Conservation (phyloP, 495 filamentous ascomycete genomes). For the Neurospora sublineolata region DNA sequence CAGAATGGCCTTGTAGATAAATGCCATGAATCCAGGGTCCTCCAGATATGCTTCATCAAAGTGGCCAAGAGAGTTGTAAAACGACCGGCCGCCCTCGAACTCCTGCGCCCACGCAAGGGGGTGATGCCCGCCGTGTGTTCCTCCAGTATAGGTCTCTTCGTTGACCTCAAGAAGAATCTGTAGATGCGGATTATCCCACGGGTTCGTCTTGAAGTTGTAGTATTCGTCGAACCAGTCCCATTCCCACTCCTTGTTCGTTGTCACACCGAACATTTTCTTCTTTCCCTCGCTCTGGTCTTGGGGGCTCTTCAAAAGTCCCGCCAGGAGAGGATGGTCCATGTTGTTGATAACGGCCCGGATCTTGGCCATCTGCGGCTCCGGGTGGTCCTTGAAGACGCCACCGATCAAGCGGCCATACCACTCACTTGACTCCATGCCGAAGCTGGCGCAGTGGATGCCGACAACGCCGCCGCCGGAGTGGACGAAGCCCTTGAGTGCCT, state of each 20-base stretch:
- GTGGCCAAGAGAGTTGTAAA: slow-evolving; percentile 30
- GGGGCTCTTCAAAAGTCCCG: slow-evolving; percentile 2
- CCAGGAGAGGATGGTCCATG: slow-evolving; percentile 15
- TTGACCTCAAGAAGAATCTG: slow-evolving; percentile 21
- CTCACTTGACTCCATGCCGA: slow-evolving; percentile 13
- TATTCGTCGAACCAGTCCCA: slow-evolving; percentile 30
- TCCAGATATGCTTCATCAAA: slow-evolving; percentile 26
- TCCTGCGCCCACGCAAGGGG: slow-evolving; percentile 27
- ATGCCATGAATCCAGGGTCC: slow-evolving; percentile 22
- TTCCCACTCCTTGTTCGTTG: background rate
- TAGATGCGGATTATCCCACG: slow-evolving; percentile 7
- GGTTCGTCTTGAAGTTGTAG: slow-evolving; percentile 28
- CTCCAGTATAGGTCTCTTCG: slow-evolving; percentile 21
- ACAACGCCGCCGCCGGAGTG: slow-evolving; percentile 24
- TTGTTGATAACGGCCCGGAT: slow-evolving; percentile 11
- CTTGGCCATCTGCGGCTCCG: slow-evolving; percentile 18
- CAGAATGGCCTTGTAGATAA: slow-evolving; percentile 20
- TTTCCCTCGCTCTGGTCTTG: background rate
- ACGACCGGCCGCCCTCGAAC: slow-evolving; percentile 25
- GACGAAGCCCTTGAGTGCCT: slow-evolving; percentile 19
- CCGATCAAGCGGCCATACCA: slow-evolving; percentile 28
- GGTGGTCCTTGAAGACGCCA: slow-evolving; percentile 24
- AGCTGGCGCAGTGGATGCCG: slow-evolving; percentile 28
- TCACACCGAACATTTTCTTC: background rate
- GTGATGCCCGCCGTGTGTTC: slow-evolving; percentile 20